Evolutionary conservation across 495 filamentous ascomycete genomes (phyloP), one percentile per base, ranked within the genome.

Genomic region (Penicillium roqueforti): DNA sequence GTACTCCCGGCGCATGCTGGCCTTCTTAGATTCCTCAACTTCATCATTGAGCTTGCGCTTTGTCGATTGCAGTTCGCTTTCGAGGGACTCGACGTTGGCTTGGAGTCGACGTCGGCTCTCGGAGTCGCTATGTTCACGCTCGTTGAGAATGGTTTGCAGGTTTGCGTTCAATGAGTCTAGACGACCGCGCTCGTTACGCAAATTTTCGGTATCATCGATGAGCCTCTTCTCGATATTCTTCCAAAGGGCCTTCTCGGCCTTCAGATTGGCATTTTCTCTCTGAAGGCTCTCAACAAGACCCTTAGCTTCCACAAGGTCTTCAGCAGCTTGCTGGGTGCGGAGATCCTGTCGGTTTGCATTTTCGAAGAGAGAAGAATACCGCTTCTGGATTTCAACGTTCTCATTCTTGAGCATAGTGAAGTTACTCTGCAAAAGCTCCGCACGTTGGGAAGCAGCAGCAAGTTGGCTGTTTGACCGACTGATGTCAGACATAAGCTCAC

Each of bases 201-300:
- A 75, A 11, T 73, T 81, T 56, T 91, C 87, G 48, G 90, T 95
- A 56, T 97, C 95, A 43, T 91, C 87, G 55, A 77, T 85, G 18
- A 97, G 76, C 34, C 95, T 82, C 56, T 87, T 85, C 65, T 97
- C 90, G 53, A 97, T 92, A 42, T 81, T 88, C 72, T 92, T 95
- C 87, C 86, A 92, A 20, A 97, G 76, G 4, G 85, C 84, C 67
- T 92, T 95, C 63, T 97, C 92, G 0, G 92, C 92, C 67, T 92
- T 95, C 10, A 96, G 82, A 67, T 96, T 96, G 18, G 91, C 87
- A 54, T 82, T 92, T 58, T 97, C 93, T 41, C 86, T 90, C 19
- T 91, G 88, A 71, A 97, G 80, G 60, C 89, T 91, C 60, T 98
- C 92, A 9, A 85, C 74, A 32, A 92, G 68, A 53, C 84, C 87